Conservation (phyloP, 2,329 filamentous ascomycete species). For the Nigrospora sphaerica region DNA sequence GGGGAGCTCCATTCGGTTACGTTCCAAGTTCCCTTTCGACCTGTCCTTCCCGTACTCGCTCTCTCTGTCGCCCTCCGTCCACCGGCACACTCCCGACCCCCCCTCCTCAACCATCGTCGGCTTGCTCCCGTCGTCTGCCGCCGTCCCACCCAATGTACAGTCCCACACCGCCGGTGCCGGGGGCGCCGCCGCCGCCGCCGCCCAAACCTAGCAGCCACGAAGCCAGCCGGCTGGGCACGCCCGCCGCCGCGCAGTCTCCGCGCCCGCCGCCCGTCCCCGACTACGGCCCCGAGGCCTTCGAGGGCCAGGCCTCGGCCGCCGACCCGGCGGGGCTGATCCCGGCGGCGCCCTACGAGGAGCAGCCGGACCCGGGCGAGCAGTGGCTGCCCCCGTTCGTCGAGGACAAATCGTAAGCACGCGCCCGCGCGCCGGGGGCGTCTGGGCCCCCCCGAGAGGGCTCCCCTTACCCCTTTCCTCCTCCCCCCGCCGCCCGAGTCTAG, state of each 20-base stretch:
- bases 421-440: no score
- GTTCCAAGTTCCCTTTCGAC: no score
- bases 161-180: constrained; percentile 33
- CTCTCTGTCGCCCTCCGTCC: no score
- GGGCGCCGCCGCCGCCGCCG: constrained; percentile 56
- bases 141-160: constrained; percentile 19
- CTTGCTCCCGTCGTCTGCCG: no score
- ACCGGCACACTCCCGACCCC: no score
- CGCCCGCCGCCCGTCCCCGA: constrained; percentile 31
- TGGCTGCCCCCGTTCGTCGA: constrained; percentile 74
- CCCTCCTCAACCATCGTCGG: not conserved
- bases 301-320: constrained; percentile 13
- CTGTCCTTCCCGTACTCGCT: no score
- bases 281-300: constrained; percentile 14
- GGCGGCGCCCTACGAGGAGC: constrained; percentile 23
- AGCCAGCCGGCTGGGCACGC: constrained; percentile 59
- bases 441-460: no score
- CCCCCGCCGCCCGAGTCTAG: no score
- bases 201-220: constrained; percentile 68
- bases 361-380: constrained; percentile 56
- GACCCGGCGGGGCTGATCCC: constrained; percentile 23
- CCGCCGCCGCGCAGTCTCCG: constrained; percentile 40
- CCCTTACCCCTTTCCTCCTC: constrained; percentile 8
- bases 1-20: no score
- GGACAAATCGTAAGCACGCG: constrained; percentile 66